A percentile compares a stretch with the other conserved stretches of the same genome.
Evolutionary conservation across 805 yeast genomes (phyloP).

Genomic region (Saturnispora diversa): DNA sequence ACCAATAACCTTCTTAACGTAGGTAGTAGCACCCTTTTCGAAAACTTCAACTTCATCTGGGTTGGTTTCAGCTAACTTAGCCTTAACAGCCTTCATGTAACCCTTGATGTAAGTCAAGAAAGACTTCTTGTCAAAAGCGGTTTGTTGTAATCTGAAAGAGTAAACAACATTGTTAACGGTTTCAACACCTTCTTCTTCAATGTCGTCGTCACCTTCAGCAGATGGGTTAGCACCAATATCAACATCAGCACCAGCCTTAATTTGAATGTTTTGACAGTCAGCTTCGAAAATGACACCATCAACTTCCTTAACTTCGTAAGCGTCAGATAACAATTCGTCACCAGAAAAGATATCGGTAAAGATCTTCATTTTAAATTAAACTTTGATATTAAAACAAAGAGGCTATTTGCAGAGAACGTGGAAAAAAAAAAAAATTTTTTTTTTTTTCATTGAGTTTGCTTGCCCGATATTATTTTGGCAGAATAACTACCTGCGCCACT

Average conservation of each 20-base stretch:
- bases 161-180: conserved; percentile 96
- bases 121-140: conserved; percentile 96
- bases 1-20: conserved; percentile 91
- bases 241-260: conserved; percentile 77
- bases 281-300: conserved; percentile 94
- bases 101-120: conserved; percentile 95
- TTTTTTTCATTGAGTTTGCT: conserved; percentile 4
- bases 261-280: conserved; percentile 86
- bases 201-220: conserved; percentile 90
- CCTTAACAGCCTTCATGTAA: conserved; percentile 96
- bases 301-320: conserved; percentile 82
- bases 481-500: conserved; percentile 14
- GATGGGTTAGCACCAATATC: conserved; percentile 99
- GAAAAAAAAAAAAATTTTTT: conserved; percentile 14
- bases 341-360: conserved; percentile 78
- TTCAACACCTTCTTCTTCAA: conserved; percentile 74
- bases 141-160: conserved; percentile 97
- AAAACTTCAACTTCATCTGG: conserved; percentile 84
- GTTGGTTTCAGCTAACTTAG: conserved; percentile 75
- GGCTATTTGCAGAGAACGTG: neutral
- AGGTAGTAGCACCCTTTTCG: conserved; percentile 95
- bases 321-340: conserved; percentile 96
- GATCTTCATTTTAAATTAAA: conserved; percentile 30
- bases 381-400: neutral
- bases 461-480: neutral